Percentiles rank a stretch among this genome's conserved stretches.
Conservation (phyloP, 805 yeast species). For the Teunomyces funiuensis region DNA sequence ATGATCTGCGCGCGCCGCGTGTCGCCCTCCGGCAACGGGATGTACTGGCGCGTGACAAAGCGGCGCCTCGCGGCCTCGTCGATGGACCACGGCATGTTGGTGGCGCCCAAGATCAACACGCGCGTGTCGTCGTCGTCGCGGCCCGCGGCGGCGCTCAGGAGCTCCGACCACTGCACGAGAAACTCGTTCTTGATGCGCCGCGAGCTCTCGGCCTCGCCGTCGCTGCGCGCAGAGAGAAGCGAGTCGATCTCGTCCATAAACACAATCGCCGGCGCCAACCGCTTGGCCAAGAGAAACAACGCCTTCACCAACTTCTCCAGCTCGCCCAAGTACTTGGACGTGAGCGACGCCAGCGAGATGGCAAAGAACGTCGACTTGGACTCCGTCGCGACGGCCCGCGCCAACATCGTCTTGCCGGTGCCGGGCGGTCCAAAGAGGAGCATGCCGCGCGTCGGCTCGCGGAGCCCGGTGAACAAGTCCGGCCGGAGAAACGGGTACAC, state of each 20-base stretch:
- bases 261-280: constrained; percentile 87
- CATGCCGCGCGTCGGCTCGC: constrained; percentile 98
- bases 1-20: constrained; percentile 72
- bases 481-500: constrained; percentile 95
- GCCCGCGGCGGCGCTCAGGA: constrained; percentile 81
- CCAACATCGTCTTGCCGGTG: constrained; percentile 98
- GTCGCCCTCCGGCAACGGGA: constrained; percentile 87
- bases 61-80: constrained; percentile 97
- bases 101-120: constrained; percentile 90
- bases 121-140: constrained; percentile 53
- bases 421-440: constrained; percentile 96
- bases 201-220: constrained; percentile 83
- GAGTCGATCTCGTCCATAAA: constrained; percentile 97
- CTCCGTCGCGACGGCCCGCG: constrained; percentile 95
- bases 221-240: constrained; percentile 70
- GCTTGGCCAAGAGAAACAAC: constrained; percentile 77
- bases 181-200: constrained; percentile 91
- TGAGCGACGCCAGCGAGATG: constrained; percentile 84
- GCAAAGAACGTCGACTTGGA: constrained; percentile 90
- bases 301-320: constrained; percentile 92
- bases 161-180: constrained; percentile 90
- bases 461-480: constrained; percentile 81
- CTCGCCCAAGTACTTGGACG: constrained; percentile 88
- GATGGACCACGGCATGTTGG: constrained; percentile 94
- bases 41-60: constrained; percentile 87